These are phyloP conservation scores for Massospora cicadina DNA, from an alignment of 371 early-diverging fungal species.

Conservation along the genomic window DNA sequence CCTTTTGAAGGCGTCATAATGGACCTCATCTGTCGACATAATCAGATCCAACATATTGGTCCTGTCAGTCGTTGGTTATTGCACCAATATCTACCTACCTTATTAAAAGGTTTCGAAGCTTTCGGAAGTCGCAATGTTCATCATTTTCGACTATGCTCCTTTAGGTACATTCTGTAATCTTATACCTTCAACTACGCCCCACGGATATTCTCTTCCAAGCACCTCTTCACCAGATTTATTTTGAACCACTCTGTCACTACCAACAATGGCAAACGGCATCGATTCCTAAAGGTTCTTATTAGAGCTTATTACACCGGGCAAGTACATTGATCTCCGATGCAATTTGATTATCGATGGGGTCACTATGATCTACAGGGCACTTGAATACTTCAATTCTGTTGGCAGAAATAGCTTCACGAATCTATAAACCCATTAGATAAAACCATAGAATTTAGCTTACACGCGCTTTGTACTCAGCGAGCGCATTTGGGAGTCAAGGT, in stretches of 20 bases:
- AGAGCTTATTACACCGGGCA: not conserved
- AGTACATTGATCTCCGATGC: conserved; percentile 43
- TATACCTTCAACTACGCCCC: conserved; percentile 74
- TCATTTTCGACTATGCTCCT: conserved; percentile 64
- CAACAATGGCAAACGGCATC: conserved; percentile 92
- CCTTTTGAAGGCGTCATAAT: conserved; percentile 72
- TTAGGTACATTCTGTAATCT: not conserved
- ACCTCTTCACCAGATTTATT: conserved; percentile 56
- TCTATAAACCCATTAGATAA: conserved; percentile 19
- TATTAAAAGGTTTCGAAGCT: conserved; percentile 83
- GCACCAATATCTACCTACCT: conserved; percentile 13
- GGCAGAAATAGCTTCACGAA: conserved; percentile 55
- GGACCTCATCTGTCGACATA: conserved; percentile 71
- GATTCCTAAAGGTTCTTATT: conserved; percentile 30
- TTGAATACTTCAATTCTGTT: conserved; percentile 65
- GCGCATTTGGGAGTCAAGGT: conserved; percentile 64
- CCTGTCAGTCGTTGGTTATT: conserved; percentile 16
- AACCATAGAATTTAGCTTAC: conserved; percentile 22
- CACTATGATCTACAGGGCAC: conserved; percentile 78
- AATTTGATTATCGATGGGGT: conserved; percentile 16
- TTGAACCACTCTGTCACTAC: conserved; percentile 68
- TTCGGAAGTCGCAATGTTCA: conserved; percentile 79
- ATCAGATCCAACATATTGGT: conserved; percentile 91
- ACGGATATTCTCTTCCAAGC: conserved; percentile 80
- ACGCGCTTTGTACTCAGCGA: conserved; percentile 66